Evolutionary conservation across 768 basidiomycete genomes (phyloP).

Genomic region (Lyophyllum atratum): DNA sequence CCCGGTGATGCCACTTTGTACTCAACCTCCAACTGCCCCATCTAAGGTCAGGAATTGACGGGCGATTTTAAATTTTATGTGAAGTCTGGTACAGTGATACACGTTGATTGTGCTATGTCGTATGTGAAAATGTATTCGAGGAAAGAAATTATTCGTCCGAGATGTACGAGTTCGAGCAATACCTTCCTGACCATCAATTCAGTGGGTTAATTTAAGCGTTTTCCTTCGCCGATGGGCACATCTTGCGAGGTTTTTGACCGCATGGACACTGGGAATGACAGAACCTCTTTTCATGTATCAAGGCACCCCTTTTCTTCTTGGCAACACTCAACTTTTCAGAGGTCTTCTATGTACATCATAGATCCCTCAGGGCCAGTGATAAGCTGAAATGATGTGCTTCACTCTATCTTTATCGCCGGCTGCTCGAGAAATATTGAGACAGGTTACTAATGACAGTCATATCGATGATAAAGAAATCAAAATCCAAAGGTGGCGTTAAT

Average conservation of each 20-base stretch:
- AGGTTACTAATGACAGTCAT: no score
- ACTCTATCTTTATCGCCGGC: no score
- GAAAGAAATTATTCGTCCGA: no score
- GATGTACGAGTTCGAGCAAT: not conserved
- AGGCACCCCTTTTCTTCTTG: not conserved
- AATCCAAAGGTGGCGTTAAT: no score
- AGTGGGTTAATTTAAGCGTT: not conserved
- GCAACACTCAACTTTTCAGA: not conserved
- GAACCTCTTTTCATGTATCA: not conserved
- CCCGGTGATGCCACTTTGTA: conserved; percentile 39
- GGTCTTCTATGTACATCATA: not conserved
- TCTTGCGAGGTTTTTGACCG: not conserved
- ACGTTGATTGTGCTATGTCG: not conserved
- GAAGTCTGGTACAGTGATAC: not conserved
- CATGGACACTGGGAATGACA: not conserved
- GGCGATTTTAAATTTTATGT: not conserved
- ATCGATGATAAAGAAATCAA: no score
- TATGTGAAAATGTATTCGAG: not conserved
- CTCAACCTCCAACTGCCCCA: conserved; percentile 28
- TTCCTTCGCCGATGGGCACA: not conserved
- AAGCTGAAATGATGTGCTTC: no score
- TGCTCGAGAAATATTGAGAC: no score
- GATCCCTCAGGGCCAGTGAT: not conserved
- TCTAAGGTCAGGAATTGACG: not conserved
- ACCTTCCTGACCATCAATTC: not conserved